Conservation (phyloP, 164 flowering plant species). For the Tinospora cordifolia region DNA sequence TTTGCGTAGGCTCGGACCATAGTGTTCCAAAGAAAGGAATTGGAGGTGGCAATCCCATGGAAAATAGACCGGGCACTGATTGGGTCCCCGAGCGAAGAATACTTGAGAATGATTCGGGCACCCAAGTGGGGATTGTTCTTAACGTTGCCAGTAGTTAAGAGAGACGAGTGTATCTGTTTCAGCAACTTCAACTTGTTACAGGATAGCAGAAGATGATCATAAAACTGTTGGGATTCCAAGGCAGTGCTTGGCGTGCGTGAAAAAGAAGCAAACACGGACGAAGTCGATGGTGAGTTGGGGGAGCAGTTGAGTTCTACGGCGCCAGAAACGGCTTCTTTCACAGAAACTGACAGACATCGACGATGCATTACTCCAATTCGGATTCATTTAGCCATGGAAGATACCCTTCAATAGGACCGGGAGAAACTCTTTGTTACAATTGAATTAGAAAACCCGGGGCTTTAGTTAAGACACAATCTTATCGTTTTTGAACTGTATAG, state of each 20-base stretch:
- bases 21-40: conserved; percentile 43
- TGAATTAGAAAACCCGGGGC: no score
- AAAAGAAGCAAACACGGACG: background rate
- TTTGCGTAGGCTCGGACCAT: conserved; percentile 36
- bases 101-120: conserved; percentile 22
- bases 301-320: background rate
- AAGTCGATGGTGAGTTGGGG: background rate
- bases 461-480: no score
- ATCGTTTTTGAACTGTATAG: no score
- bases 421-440: no score
- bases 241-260: background rate
- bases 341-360: background rate
- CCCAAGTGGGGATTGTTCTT: conserved; percentile 15
- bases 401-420: no score
- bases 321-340: background rate
- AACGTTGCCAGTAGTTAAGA: conserved; percentile 18
- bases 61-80: conserved; percentile 24
- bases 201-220: conserved; percentile 16
- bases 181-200: conserved; percentile 13
- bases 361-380: background rate
- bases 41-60: conserved; percentile 11
- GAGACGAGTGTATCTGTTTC: conserved; percentile 25
- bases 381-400: background rate
- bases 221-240: background rate
- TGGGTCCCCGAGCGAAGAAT: conserved; percentile 14